phyloP scores from a whole-genome alignment of 208 protist genomes.

The Leishmania amazonensis region DNA sequence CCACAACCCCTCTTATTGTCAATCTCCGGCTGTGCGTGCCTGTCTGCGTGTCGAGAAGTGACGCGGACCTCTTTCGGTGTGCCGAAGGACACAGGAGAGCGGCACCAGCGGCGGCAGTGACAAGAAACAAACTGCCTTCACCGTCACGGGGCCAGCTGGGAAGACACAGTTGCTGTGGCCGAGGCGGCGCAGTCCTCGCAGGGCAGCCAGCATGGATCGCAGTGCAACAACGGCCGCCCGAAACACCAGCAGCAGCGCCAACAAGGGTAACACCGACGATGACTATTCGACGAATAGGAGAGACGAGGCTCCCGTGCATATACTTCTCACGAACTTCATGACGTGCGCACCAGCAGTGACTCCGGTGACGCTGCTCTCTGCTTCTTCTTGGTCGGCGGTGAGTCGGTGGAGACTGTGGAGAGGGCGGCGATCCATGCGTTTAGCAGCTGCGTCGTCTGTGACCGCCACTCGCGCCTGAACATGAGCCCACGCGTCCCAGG shows the following conservation, averaged over 20 bases:
- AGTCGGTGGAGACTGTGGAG: constrained; percentile 1
- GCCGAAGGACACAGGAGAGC: no score
- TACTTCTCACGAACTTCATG: not conserved
- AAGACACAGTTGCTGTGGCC: not conserved
- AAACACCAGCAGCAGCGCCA: no score
- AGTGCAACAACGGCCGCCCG: no score
- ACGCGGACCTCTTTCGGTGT: no score
- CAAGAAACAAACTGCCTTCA: not conserved
- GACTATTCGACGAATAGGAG: not conserved
- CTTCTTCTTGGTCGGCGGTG: not conserved
- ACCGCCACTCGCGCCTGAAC: constrained; percentile 16
- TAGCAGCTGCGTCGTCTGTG: constrained; percentile 10
- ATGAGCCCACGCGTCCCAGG: not conserved
- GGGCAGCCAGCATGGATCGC: not conserved
- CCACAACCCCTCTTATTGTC: not conserved
- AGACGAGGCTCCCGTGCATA: not conserved
- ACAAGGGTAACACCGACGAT: not conserved
- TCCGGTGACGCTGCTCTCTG: not conserved
- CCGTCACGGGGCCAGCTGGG: not conserved
- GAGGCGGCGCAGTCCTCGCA: not conserved
- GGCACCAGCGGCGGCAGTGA: not conserved
- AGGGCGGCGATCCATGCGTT: not conserved
- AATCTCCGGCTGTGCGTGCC: no score
- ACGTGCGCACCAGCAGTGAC: not conserved
- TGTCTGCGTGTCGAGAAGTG: no score